A percentile compares a stretch with the other conserved stretches of the same genome.
These are phyloP conservation scores for Cicer yamashitae DNA, from an alignment of 306 rosid species.

Conservation along the genomic window DNA sequence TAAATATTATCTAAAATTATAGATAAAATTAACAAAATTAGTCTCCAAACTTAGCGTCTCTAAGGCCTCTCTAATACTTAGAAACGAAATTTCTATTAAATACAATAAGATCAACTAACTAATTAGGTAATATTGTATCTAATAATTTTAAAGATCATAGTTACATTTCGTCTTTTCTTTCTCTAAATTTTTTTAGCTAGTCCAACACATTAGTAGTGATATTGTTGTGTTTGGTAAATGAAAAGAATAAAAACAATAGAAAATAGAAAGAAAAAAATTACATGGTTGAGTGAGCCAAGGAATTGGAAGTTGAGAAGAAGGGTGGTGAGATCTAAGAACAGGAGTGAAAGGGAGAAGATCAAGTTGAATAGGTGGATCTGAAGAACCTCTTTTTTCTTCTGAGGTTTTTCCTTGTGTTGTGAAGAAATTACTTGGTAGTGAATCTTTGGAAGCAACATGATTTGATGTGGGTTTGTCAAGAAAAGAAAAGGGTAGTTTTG, in stretches of 20 bases:
- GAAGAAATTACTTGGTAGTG: constrained; percentile 59
- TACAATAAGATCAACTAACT: too few species aligned
- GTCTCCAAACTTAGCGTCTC: too few species aligned
- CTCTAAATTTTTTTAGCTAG: too few species aligned
- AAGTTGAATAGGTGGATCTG: constrained; percentile 80
- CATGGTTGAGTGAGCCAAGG: constrained; percentile 79
- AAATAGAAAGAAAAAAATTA: constrained; percentile 27
- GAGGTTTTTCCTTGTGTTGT: constrained; percentile 15
- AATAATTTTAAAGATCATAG: too few species aligned
- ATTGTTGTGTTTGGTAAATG: not conserved
- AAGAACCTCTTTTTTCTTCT: constrained; percentile 42
- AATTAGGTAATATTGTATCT: too few species aligned
- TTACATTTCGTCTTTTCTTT: too few species aligned
- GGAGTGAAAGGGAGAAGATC: constrained; percentile 81
- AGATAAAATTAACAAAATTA: too few species aligned
- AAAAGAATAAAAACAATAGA: not conserved
- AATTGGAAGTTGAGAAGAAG: constrained; percentile 55
- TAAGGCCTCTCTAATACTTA: too few species aligned
- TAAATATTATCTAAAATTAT: too few species aligned
- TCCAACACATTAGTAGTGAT: too few species aligned
- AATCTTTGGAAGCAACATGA: constrained; percentile 42
- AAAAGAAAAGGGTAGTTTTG: constrained; percentile 54
- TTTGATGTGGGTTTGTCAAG: constrained; percentile 45
- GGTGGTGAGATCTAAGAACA: constrained; percentile 56
- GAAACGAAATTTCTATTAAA: too few species aligned